Conservation (phyloP, 225 moss, liverwort and hornwort species). For the Bryoerythrophyllum caledonicum region DNA sequence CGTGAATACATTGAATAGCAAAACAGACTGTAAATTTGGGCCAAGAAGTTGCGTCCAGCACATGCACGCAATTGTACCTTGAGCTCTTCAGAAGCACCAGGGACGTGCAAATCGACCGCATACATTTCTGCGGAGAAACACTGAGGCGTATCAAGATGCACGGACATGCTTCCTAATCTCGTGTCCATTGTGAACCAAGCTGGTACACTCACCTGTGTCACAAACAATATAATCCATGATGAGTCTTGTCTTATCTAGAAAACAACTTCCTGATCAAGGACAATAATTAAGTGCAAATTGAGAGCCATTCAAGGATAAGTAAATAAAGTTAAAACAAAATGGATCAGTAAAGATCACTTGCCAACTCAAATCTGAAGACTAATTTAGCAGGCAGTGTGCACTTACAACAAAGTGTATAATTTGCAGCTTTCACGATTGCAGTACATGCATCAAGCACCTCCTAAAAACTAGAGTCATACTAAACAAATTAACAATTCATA, state of each 20-base stretch:
- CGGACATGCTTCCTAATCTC: constrained; percentile 84
- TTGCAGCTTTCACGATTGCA: background rate
- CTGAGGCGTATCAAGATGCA: constrained; percentile 85
- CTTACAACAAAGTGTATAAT: background rate
- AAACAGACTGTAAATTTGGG: background rate
- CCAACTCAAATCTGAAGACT: background rate
- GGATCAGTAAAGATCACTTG: background rate
- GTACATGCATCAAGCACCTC: background rate
- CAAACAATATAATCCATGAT: constrained; percentile 9
- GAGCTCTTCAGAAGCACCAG: constrained; percentile 76
- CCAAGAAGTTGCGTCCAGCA: constrained; percentile 2
- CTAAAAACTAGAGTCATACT: background rate
- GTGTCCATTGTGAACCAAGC: constrained; percentile 96
- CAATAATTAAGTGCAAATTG: background rate
- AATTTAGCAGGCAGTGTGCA: background rate
- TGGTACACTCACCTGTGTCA: constrained; percentile 79
- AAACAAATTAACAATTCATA: background rate
- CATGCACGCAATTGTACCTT: constrained; percentile 49
- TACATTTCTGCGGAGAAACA: constrained; percentile 92
- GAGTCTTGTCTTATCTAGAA: background rate
- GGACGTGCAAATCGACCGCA: constrained; percentile 78
- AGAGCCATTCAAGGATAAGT: background rate
- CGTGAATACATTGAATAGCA: background rate
- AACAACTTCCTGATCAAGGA: background rate
- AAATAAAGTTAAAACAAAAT: background rate